A percentile compares a stretch with the other conserved stretches of the same genome.
phyloP scores from a whole-genome alignment of 2,329 filamentous ascomycete species.

The Aspergillus unguis region DNA sequence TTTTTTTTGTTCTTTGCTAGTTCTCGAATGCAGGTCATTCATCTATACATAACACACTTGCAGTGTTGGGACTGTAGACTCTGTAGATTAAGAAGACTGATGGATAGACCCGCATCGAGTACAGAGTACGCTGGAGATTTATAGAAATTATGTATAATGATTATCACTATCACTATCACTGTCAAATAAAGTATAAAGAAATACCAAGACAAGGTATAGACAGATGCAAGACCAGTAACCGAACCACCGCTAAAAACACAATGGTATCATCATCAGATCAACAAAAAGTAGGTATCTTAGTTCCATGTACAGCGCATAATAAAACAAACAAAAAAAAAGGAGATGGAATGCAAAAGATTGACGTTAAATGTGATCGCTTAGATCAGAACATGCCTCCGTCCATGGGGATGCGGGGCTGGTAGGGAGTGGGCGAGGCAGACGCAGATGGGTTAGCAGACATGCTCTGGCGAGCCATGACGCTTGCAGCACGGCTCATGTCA shows the following conservation, averaged over 20 bases:
- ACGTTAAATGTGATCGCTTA: not conserved
- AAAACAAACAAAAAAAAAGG: conserved; percentile 8
- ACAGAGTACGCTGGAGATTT: too few species aligned
- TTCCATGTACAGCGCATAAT: not conserved
- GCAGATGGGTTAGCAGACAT: conserved; percentile 25
- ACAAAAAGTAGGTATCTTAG: conserved; percentile 9
- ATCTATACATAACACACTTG: too few species aligned
- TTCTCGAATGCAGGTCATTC: too few species aligned
- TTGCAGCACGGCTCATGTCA: conserved; percentile 39
- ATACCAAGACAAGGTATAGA: not conserved
- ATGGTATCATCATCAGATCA: conserved; percentile 14
- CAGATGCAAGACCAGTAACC: not conserved
- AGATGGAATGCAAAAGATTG: conserved; percentile 1
- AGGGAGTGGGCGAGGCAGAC: conserved; percentile 32
- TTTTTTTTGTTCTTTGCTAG: too few species aligned
- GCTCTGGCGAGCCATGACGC: conserved; percentile 41
- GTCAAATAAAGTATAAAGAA: not conserved
- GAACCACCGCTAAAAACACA: conserved; percentile 12
- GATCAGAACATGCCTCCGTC: conserved; percentile 41
- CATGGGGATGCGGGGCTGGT: conserved; percentile 29
- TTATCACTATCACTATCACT: not conserved
- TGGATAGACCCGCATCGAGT: too few species aligned
- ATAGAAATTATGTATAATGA: not conserved
- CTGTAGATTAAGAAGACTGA: too few species aligned
- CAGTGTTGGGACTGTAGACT: too few species aligned